Conservation (phyloP, 2,329 filamentous ascomycete genomes). For the Cladosporium austrohemisphaericum region DNA sequence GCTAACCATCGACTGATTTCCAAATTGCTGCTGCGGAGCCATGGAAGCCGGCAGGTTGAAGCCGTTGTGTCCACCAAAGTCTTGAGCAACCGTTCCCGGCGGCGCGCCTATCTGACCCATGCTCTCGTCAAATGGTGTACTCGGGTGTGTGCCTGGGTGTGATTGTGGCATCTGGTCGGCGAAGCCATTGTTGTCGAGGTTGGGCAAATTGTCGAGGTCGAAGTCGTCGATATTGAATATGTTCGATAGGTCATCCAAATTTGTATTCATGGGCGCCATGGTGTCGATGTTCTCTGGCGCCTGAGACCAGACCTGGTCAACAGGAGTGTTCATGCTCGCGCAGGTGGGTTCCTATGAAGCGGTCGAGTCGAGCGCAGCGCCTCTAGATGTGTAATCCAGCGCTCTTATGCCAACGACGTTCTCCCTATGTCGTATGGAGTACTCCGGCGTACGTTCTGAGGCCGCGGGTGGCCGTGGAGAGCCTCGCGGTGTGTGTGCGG, state of each 20-base stretch:
- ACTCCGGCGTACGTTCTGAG: too few species aligned
- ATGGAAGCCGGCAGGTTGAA: not conserved
- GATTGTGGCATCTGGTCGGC: slow-evolving; percentile 23
- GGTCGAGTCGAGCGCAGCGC: slow-evolving; percentile 6
- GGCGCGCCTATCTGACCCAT: slow-evolving; percentile 21
- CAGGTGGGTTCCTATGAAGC: not conserved
- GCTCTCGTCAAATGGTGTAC: slow-evolving; percentile 29
- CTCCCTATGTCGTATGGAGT: too few species aligned
- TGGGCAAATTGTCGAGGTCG: slow-evolving; percentile 29
- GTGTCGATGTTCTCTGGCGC: slow-evolving; percentile 37
- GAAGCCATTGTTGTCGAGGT: slow-evolving; percentile 21
- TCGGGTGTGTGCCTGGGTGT: slow-evolving; percentile 26
- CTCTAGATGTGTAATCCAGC: not conserved
- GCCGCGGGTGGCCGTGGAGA: slow-evolving; percentile 14
- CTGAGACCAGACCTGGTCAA: slow-evolving; percentile 36
- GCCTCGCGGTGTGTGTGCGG: not conserved
- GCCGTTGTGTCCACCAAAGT: slow-evolving; percentile 27
- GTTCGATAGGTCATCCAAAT: slow-evolving; percentile 43
- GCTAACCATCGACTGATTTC: slow-evolving; percentile 12
- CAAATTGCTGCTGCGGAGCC: slow-evolving; percentile 11
- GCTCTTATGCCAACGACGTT: not conserved
- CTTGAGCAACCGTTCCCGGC: slow-evolving; percentile 26
- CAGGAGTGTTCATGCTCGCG: slow-evolving; percentile 27
- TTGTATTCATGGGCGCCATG: slow-evolving; percentile 36
- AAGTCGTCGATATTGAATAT: slow-evolving; percentile 41